phyloP scores from a whole-genome alignment of 2,329 filamentous ascomycete species.

The Penicillium polonicum region DNA sequence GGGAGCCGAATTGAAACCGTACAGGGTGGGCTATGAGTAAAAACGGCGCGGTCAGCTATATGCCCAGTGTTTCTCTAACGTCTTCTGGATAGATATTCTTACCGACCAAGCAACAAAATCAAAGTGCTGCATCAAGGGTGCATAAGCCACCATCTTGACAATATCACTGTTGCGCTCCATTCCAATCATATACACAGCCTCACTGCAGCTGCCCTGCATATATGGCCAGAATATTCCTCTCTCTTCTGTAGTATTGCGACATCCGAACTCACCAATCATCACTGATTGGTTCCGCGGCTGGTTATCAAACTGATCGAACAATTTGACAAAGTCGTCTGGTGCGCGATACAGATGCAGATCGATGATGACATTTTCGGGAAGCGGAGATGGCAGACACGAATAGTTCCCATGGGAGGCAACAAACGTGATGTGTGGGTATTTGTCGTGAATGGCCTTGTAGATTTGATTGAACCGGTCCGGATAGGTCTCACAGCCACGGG shows the following conservation, averaged over 20 bases:
- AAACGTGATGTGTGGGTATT: slow-evolving; percentile 57
- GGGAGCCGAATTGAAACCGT: slow-evolving; percentile 32
- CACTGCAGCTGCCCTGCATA: slow-evolving; percentile 56
- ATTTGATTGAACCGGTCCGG: slow-evolving; percentile 59
- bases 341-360: slow-evolving; percentile 55
- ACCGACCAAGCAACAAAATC: slow-evolving; percentile 37
- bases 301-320: slow-evolving; percentile 58
- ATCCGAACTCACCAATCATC: slow-evolving; percentile 35
- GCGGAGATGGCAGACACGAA: slow-evolving; percentile 26
- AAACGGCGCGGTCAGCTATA: background rate
- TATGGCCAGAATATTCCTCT: slow-evolving; percentile 27
- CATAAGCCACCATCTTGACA: slow-evolving; percentile 38
- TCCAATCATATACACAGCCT: slow-evolving; percentile 64
- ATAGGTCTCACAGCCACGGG: slow-evolving; percentile 52
- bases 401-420: slow-evolving; percentile 49
- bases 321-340: slow-evolving; percentile 51
- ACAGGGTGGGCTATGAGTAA: slow-evolving; percentile 31
- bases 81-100: slow-evolving; percentile 7
- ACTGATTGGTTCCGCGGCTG: slow-evolving; percentile 35
- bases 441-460: slow-evolving; percentile 55
- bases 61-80: background rate
- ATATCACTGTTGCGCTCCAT: slow-evolving; percentile 41
- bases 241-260: slow-evolving; percentile 22
- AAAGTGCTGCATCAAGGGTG: slow-evolving; percentile 39
- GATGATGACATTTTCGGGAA: slow-evolving; percentile 40